Evolutionary conservation across 2,329 filamentous ascomycete genomes (phyloP), one percentile per base, ranked within the genome.

Genomic region (Ophiostoma novo-ulmi): DNA sequence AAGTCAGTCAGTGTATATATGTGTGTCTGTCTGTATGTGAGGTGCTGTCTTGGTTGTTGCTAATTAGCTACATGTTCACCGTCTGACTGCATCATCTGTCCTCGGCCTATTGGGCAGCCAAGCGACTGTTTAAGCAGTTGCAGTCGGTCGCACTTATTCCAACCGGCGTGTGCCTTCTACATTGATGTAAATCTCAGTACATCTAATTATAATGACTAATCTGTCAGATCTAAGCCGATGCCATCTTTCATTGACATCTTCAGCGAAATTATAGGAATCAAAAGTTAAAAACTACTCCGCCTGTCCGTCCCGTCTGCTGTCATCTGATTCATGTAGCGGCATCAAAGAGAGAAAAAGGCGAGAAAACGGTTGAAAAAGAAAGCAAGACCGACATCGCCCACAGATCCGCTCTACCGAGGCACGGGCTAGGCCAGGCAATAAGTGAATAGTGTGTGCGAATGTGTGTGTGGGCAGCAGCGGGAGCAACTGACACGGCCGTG

Each of bases 391-490:
- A 35, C 14, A 11, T 69, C 44, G 36, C 65, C 58, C 20, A 35
- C 52, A 48, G 38, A 68, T 73, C 72, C 71, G 69, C 55, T 73
- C 72, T 72, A 67, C 72, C 72, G 72, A 73, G 72, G 72, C 71
- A 69, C 66, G 66, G 66, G 68, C 69, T 68, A 38, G 35, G 31
- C 61, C 17, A n/a, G 31, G 31, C 20, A n/a, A 36, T 38, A n/a
- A n/a, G 5, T n/a, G 17, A 13, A 8, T 17, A 48, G 31, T 31
- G 31, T 20, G 17, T 3, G n/a, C n/a, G 44, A 48, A 5, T 48
- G 44, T 48, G 44, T 48, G 52, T 26, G 52, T 26, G n/a, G 11
- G 52, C n/a, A 22, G 52, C 52, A 58, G 22, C 52, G 52, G 52
- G 22, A 26, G 8, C 52, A 22, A 58, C 52, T 58, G 22, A 26